Evolutionary conservation across 2,329 filamentous ascomycete genomes (phyloP).

Genomic region (Xylaria sp.): DNA sequence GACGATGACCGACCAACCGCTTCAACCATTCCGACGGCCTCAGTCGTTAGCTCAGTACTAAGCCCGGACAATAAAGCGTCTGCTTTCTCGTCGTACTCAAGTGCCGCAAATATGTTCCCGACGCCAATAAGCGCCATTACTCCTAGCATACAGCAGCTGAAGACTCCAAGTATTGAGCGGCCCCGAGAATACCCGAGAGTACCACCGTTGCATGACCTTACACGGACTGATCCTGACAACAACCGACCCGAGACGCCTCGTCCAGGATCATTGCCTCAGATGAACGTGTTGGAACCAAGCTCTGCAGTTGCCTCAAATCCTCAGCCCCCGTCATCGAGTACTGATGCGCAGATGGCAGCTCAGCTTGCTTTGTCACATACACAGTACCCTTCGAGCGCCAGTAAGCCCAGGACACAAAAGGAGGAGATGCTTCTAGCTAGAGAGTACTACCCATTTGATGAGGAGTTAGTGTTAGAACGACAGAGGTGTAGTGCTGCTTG

Average conservation of each 20-base stretch:
- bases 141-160: conserved; percentile 41
- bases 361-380: conserved; percentile 63
- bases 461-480: conserved; percentile 81
- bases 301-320: conserved; percentile 54
- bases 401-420: conserved; percentile 69
- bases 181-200: conserved; percentile 65
- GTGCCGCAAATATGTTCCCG: conserved; percentile 60
- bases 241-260: conserved; percentile 55
- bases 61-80: conserved; percentile 66
- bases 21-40: conserved; percentile 64
- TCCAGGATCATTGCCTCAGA: conserved; percentile 60
- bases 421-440: conserved; percentile 87
- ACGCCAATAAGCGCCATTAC: conserved; percentile 66
- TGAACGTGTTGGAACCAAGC: conserved; percentile 60
- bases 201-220: conserved; percentile 65
- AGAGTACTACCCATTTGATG: conserved; percentile 79
- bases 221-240: conserved; percentile 52
- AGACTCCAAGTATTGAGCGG: conserved; percentile 44
- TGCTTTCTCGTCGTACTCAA: conserved; percentile 57
- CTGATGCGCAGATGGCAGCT: conserved; percentile 61
- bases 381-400: conserved; percentile 50
- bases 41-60: conserved; percentile 51
- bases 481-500: conserved; percentile 81
- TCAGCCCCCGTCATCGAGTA: conserved; percentile 43
- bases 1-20: conserved; percentile 66